These are phyloP conservation scores for Papiliotrema flavescens DNA, from an alignment of 1,284 basidiomycete species.

Conservation along the genomic window DNA sequence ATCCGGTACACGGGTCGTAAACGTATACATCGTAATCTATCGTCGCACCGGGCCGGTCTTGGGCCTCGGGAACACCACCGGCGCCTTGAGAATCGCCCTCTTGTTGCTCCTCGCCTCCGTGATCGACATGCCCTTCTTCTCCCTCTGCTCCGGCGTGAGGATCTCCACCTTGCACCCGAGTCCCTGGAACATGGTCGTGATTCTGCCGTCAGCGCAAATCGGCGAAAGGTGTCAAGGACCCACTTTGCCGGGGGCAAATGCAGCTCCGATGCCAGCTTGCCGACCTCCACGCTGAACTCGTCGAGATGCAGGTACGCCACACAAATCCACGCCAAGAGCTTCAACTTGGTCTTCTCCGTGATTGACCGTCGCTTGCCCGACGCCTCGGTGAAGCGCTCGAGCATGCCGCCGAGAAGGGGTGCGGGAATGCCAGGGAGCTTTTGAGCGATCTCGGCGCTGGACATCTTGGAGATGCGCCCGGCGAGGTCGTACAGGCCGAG, in stretches of 20 bases:
- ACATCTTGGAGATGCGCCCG: conserved; percentile 18
- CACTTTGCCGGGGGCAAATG: conserved; percentile 62
- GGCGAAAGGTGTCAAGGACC: conserved; percentile 33
- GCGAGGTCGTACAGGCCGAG: conserved; percentile 61
- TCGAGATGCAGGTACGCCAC: conserved; percentile 74
- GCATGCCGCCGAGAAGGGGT: conserved; percentile 66
- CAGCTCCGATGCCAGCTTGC: conserved; percentile 67
- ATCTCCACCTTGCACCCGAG: conserved; percentile 65
- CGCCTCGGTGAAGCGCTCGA: conserved; percentile 75
- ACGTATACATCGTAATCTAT: conserved; percentile 9
- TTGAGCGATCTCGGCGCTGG: conserved; percentile 50
- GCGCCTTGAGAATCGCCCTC: conserved; percentile 67
- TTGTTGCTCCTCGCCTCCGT: conserved; percentile 61
- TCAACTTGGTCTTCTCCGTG: conserved; percentile 67
- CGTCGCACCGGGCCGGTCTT: conserved; percentile 45
- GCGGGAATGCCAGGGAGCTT: conserved; percentile 61
- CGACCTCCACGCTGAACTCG: conserved; percentile 66
- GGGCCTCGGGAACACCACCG: conserved; percentile 71
- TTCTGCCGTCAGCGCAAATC: conserved; percentile 24
- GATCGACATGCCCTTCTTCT: conserved; percentile 57
- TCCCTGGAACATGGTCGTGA: conserved; percentile 50
- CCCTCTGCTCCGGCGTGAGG: conserved; percentile 61
- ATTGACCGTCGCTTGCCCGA: conserved; percentile 58
- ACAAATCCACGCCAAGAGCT: conserved; percentile 71
- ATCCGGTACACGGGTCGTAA: not conserved